phyloP scores from a whole-genome alignment of 129 eudicot species.

The Solidago caesia region DNA sequence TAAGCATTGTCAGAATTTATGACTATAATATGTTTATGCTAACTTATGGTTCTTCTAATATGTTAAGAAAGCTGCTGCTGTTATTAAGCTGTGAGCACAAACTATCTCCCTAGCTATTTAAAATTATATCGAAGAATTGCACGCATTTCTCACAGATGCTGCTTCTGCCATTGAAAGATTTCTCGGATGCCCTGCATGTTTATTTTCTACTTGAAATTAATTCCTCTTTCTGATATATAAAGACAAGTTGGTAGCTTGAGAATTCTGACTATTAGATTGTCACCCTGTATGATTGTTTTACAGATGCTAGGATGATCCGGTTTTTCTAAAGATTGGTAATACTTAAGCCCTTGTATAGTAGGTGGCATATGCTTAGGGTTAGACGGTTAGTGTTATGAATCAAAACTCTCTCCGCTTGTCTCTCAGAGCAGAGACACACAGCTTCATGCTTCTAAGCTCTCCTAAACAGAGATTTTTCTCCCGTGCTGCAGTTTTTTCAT shows the following conservation, averaged over 20 bases:
- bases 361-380: background rate
- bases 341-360: conserved; percentile 9
- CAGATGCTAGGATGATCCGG: background rate
- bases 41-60: conserved; percentile 10
- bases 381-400: conserved; percentile 10
- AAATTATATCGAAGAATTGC: background rate
- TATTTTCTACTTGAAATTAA: background rate
- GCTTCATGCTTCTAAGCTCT: conserved; percentile 4
- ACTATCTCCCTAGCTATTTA: background rate
- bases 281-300: background rate
- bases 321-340: background rate
- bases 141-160: background rate
- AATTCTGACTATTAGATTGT: conserved; percentile 1
- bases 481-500: conserved; percentile 1
- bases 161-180: background rate
- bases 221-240: background rate
- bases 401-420: conserved; percentile 4
- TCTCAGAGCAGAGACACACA: background rate
- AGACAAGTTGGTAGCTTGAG: background rate
- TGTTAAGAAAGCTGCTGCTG: conserved; percentile 7
- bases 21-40: conserved; percentile 4
- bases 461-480: conserved; percentile 7
- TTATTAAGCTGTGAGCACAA: conserved; percentile 12
- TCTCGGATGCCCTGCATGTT: conserved; percentile 11
- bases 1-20: conserved; percentile 13